Evolutionary conservation across 2,329 filamentous ascomycete genomes (phyloP).

Genomic region (Pseudogymnoascus sp.): DNA sequence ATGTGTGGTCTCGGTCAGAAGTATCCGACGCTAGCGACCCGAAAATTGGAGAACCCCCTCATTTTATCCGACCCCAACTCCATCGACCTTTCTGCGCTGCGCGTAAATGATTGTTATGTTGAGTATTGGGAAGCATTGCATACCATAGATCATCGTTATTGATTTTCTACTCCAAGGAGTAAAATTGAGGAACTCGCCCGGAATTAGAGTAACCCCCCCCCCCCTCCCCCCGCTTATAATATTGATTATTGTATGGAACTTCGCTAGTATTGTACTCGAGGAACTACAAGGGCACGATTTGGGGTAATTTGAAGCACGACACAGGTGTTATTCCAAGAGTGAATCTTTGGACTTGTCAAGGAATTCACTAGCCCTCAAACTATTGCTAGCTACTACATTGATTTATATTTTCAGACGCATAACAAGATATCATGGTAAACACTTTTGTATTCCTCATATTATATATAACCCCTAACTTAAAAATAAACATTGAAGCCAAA

Average conservation of each 20-base stretch:
- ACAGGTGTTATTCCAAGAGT: background rate
- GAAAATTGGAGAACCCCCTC: background rate
- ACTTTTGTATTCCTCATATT: conserved; percentile 5
- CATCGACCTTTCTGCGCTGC: background rate
- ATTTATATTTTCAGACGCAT: background rate
- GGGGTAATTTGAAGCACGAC: too few species aligned
- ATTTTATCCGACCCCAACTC: background rate
- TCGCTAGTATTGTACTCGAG: background rate
- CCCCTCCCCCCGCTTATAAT: background rate
- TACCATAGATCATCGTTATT: background rate
- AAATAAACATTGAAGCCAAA: conserved; percentile 6
- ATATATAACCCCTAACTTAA: conserved; percentile 1
- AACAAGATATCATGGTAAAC: conserved; percentile 14
- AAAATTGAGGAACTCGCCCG: background rate
- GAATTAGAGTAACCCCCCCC: too few species aligned
- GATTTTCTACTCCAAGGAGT: background rate
- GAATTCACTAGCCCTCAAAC: background rate
- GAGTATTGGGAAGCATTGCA: background rate
- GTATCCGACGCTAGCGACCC: background rate
- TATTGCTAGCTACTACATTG: background rate
- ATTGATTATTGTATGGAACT: background rate
- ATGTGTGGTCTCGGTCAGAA: background rate
- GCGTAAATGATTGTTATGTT: background rate
- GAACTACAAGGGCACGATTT: background rate
- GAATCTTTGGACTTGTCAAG: background rate